A percentile compares a stretch with the other conserved stretches of the same genome.
These are phyloP conservation scores for Isoetes taiwanensis DNA, from an alignment of 75 land plant genomes.

Conservation along the genomic window DNA sequence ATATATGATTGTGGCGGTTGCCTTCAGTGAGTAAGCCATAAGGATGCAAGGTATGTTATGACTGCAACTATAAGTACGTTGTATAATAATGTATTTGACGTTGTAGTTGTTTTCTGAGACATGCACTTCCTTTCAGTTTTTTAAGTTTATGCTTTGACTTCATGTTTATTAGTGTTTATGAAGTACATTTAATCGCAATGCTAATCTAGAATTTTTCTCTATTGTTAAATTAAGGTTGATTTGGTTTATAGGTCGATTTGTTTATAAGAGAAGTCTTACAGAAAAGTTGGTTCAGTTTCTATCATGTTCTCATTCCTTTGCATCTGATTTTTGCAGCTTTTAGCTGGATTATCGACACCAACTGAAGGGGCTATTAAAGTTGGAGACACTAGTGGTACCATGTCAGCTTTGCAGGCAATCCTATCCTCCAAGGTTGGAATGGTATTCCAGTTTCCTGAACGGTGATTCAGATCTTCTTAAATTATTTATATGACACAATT, in stretches of 20 bases:
- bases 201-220: not conserved
- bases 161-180: too few relatives aligned
- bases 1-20: too few relatives aligned
- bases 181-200: not conserved
- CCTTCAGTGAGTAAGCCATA: too few relatives aligned
- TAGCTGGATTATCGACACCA: constrained; percentile 72
- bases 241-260: not conserved
- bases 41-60: too few relatives aligned
- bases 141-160: too few relatives aligned
- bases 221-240: not conserved
- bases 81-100: too few relatives aligned
- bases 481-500: not conserved
- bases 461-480: constrained; percentile 31
- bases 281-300: constrained; percentile 1
- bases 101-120: too few relatives aligned
- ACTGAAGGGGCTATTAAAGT: constrained; percentile 69
- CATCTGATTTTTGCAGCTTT: constrained; percentile 31
- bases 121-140: too few relatives aligned
- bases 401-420: constrained; percentile 17
- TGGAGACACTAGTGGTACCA: constrained; percentile 26
- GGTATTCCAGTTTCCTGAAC: constrained; percentile 97
- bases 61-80: too few relatives aligned
- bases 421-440: constrained; percentile 56
- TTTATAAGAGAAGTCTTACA: not conserved
- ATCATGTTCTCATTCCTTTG: not conserved